Base-by-base conservation (phyloP, 2,329 filamentous ascomycete genomes). In the Fusarium veterinarium region DNA sequence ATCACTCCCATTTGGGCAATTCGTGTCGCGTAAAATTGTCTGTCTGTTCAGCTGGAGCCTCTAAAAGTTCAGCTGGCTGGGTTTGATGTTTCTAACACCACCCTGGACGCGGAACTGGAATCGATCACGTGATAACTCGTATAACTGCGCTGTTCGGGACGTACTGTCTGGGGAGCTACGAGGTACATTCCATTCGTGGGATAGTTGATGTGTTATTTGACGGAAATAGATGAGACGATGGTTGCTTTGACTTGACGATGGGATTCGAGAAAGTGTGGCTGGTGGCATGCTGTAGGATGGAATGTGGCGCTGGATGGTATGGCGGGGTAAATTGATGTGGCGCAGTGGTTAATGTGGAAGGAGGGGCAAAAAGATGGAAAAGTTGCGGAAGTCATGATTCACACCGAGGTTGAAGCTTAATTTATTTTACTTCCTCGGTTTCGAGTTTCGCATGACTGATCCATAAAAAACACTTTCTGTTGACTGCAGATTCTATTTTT, bases 301-400 rank as follows among this genome's bases (percentile, higher is more conserved):
- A 20, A 5, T 69, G 60, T 72, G 69, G 69, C 70, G 45, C n/a
- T 12, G 5, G 6, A 16, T 13, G 23, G 20, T 5, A 64, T 72
- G 69, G 69, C 69, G 69, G 69, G 69, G 69, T 72, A 72, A 44
- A 55, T 46, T 7, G n/a, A n/a, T 69, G 68, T 72, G 69, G 70
- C 71, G 48, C 30, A 59, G 20, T 3, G 4, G 3, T 49, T 19
- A 9, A 13, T 23, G 20, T 31, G 16, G 46, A 49, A 67, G 60
- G 71, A 72, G 71, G 71, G 71, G 71, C 71, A 72, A 61, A 74
- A 58, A 30, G 41, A 25, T 56, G 69, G 52, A 53, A 66, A 73
- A 55, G 63, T 48, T 72, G 56, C 38, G 30, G 28, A 52, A 46
- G 58, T 53, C 46, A 67, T 74, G 70, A 73, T 71, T 73, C 70